phyloP scores from a whole-genome alignment of 176 grass and related monocot genomes.

The Oryza meyeriana region DNA sequence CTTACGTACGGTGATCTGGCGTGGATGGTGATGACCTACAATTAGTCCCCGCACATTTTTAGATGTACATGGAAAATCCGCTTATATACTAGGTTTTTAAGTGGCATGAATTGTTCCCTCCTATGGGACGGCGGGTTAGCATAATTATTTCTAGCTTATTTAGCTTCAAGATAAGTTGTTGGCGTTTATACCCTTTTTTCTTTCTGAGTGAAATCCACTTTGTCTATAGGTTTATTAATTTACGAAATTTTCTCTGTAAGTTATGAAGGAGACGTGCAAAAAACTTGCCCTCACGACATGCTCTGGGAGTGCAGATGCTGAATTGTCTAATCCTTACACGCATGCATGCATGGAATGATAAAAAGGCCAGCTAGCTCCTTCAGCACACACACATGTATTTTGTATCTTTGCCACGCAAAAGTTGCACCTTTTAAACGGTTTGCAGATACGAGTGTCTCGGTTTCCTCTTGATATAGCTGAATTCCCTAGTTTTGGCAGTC shows the following conservation, averaged over 20 bases:
- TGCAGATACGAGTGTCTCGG: not conserved
- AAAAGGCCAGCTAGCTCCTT: not conserved
- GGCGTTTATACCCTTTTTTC: not conserved
- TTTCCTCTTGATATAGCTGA: not conserved
- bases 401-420: not conserved
- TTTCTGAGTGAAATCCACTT: not conserved
- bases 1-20: not conserved
- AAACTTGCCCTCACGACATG: not conserved
- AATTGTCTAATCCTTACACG: not conserved
- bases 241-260: not conserved
- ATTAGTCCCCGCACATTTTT: not conserved
- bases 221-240: not conserved
- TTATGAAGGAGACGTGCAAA: not conserved
- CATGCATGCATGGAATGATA: slow-evolving; percentile 31
- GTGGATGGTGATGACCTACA: not conserved
- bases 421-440: not conserved
- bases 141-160: too few species aligned
- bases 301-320: not conserved
- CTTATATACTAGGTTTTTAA: not conserved
- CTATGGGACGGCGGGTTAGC: too few species aligned
- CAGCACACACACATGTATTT: not conserved
- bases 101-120: too few species aligned
- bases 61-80: not conserved
- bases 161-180: too few species aligned
- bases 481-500: not conserved